Evolutionary conservation across 768 basidiomycete genomes (phyloP).

Genomic region (Suillus weaverae): DNA sequence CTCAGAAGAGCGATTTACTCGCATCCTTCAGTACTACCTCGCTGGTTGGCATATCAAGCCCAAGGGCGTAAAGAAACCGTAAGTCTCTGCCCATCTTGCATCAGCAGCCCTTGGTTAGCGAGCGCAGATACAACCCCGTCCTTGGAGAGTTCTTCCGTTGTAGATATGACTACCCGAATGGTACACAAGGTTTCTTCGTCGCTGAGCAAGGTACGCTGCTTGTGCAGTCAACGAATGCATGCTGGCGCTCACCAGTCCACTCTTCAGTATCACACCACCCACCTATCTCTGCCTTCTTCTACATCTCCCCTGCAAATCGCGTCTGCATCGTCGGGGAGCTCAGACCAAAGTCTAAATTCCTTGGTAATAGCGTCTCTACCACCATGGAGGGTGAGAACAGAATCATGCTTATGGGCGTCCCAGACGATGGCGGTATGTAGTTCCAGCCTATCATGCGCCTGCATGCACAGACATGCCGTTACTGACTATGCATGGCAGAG

Average conservation of each 20-base stretch:
- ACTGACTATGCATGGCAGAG: conserved; percentile 41
- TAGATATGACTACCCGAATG: conserved; percentile 88
- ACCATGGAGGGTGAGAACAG: conserved; percentile 96
- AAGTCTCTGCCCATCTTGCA: conserved; percentile 32
- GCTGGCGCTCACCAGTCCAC: conserved; percentile 7
- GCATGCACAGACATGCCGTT: conserved; percentile 8
- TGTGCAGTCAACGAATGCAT: neutral
- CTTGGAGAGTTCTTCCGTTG: conserved; percentile 99
- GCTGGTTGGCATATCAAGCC: conserved; percentile 99
- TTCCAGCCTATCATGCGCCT: conserved; percentile 5
- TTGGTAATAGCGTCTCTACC: conserved; percentile 96
- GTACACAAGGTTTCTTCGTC: conserved; percentile 93
- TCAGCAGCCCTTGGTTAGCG: conserved; percentile 8
- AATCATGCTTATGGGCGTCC: conserved; percentile 76
- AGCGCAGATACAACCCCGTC: conserved; percentile 86
- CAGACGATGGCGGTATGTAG: conserved; percentile 80
- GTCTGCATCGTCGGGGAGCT: conserved; percentile 89
- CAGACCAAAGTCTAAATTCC: conserved; percentile 91
- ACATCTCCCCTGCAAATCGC: conserved; percentile 88
- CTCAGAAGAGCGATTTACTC: conserved; percentile 88
- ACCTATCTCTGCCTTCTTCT: conserved; percentile 93
- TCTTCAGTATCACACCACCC: conserved; percentile 90
- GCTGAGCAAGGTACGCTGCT: conserved; percentile 80
- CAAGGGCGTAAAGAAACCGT: conserved; percentile 99
- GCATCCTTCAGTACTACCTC: conserved; percentile 91